Evolutionary conservation across 176 grass and related monocot species (phyloP).

Genomic region (Lolium multiflorum): DNA sequence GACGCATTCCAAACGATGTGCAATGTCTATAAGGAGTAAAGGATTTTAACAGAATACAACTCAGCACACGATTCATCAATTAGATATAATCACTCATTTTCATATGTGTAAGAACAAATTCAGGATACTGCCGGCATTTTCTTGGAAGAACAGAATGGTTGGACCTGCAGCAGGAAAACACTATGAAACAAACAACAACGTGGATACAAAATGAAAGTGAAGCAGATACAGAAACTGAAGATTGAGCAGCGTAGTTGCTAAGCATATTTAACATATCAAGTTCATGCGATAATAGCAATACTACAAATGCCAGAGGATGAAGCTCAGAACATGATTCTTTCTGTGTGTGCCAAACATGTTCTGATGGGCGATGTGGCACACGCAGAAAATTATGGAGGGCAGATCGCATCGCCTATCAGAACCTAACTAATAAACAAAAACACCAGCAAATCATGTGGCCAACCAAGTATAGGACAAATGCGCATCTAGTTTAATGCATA

Average conservation of each 20-base stretch:
- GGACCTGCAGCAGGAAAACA: slow-evolving; percentile 76
- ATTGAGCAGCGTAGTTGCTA: slow-evolving; percentile 29
- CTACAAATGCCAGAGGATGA: background rate
- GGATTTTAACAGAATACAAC: slow-evolving; percentile 44
- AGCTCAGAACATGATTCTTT: background rate
- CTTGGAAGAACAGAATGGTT: slow-evolving; percentile 98
- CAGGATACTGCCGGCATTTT: slow-evolving; percentile 99
- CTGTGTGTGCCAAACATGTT: background rate
- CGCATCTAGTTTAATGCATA: slow-evolving; percentile 6
- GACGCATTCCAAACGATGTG: slow-evolving; percentile 96
- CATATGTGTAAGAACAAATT: slow-evolving; percentile 31
- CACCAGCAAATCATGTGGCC: slow-evolving; percentile 19
- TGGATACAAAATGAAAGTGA: background rate
- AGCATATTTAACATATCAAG: slow-evolving; percentile 12
- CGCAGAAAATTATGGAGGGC: too few species aligned
- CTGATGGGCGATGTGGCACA: too few species aligned
- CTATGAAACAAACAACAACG: slow-evolving; percentile 39
- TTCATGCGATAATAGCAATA: background rate
- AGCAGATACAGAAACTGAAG: slow-evolving; percentile 20
- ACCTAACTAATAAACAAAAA: slow-evolving; percentile 17
- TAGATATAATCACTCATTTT: slow-evolving; percentile 17
- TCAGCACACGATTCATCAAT: slow-evolving; percentile 20
- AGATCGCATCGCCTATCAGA: too few species aligned
- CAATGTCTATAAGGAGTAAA: slow-evolving; percentile 87
- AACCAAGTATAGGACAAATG: slow-evolving; percentile 36